These are phyloP conservation scores for Ceratocystis papillata DNA, from an alignment of 2,329 filamentous ascomycete species.

Conservation along the genomic window DNA sequence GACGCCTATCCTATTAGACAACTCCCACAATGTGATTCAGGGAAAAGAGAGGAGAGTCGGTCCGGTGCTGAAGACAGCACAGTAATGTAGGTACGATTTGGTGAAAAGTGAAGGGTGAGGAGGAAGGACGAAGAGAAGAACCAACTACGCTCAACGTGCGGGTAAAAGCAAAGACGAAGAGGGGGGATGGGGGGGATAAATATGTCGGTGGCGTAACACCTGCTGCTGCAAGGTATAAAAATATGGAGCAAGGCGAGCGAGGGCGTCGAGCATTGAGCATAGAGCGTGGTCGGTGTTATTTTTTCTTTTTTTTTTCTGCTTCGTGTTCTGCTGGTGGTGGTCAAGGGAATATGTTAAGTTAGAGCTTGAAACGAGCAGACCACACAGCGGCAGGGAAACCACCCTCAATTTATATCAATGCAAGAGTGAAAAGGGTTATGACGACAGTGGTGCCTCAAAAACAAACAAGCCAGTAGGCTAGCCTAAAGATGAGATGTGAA, in stretches of 20 bases:
- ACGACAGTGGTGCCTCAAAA: background rate
- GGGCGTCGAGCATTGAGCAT: background rate
- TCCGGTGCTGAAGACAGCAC: background rate
- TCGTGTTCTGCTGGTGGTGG: background rate
- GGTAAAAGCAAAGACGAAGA: background rate
- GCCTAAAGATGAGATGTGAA: background rate
- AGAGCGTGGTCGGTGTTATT: background rate
- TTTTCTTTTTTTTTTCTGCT: background rate
- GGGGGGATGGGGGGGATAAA: conserved; percentile 6
- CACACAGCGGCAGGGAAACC: background rate
- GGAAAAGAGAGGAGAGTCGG: background rate
- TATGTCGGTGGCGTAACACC: conserved; percentile 12
- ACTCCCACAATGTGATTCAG: background rate
- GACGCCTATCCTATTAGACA: background rate
- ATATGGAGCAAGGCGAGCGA: background rate
- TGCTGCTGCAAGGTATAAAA: conserved; percentile 10
- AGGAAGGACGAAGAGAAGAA: conserved; percentile 3
- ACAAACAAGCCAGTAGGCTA: background rate
- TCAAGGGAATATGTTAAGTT: background rate
- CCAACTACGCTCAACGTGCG: background rate
- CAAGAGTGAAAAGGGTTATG: background rate
- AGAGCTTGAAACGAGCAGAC: background rate
- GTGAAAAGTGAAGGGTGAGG: background rate
- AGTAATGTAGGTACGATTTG: background rate
- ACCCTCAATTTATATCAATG: background rate